A percentile compares a stretch with the other conserved stretches of the same genome.
phyloP scores from a whole-genome alignment of 2,329 filamentous ascomycete species.

The Paraphaeosphaeria minitans region DNA sequence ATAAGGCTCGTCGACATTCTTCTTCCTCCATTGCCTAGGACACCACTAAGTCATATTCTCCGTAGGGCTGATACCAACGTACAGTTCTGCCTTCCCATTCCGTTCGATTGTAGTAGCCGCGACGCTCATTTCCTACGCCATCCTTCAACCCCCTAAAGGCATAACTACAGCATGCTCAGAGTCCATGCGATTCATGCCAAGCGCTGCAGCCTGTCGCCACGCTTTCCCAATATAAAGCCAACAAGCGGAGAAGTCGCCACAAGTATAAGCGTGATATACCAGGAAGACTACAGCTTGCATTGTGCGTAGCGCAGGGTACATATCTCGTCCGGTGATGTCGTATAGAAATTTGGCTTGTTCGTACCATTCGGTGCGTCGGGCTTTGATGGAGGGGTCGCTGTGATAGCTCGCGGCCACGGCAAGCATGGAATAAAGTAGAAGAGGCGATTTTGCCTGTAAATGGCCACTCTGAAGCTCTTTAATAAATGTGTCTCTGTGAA shows the following conservation, averaged over 20 bases:
- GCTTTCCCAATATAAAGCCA: constrained; percentile 40
- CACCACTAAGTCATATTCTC: neutral
- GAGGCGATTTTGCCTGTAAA: constrained; percentile 25
- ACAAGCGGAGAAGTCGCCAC: constrained; percentile 35
- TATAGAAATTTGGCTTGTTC: constrained; percentile 37
- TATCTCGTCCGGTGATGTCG: constrained; percentile 27
- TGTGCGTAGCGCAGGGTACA: constrained; percentile 26
- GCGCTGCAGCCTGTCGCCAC: constrained; percentile 38
- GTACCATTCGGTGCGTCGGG: constrained; percentile 32
- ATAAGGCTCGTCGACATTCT: constrained; percentile 36
- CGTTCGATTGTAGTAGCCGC: neutral
- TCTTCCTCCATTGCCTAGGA: constrained; percentile 27
- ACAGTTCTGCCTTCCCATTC: constrained; percentile 13
- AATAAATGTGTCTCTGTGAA: constrained; percentile 31
- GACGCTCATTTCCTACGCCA: neutral
- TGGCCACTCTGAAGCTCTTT: constrained; percentile 18
- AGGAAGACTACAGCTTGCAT: constrained; percentile 35
- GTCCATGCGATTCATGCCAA: constrained; percentile 39
- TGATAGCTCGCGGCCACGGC: constrained; percentile 32
- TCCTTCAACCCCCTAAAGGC: constrained; percentile 1
- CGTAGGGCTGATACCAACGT: neutral
- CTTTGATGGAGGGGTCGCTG: constrained; percentile 24
- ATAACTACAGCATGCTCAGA: constrained; percentile 11
- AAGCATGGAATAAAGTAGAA: constrained; percentile 35
- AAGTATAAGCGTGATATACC: constrained; percentile 27